Conservation (phyloP, 1,284 basidiomycete species). For the Xerocomus amazonicus region DNA sequence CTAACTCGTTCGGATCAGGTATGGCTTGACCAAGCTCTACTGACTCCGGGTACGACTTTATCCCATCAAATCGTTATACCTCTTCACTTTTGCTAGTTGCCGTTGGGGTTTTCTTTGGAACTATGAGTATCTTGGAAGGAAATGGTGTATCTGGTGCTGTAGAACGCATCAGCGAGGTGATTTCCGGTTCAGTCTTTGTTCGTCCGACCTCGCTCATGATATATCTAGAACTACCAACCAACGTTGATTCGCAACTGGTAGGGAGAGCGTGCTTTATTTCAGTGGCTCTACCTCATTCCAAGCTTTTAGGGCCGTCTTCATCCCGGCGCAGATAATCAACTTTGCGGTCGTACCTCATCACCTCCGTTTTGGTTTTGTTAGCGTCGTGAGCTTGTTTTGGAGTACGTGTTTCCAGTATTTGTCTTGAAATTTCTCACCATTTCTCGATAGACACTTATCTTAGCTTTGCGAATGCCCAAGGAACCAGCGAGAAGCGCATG, state of each 20-base stretch:
- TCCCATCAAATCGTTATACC: background rate
- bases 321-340: slow-evolving; percentile 80
- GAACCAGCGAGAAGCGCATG: background rate
- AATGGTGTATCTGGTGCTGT: slow-evolving; percentile 53
- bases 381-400: slow-evolving; percentile 84
- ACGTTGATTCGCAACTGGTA: slow-evolving; percentile 75
- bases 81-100: slow-evolving; percentile 41
- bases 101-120: slow-evolving; percentile 70
- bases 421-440: slow-evolving; percentile 11
- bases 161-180: slow-evolving; percentile 53
- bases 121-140: slow-evolving; percentile 72
- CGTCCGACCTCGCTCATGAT: background rate
- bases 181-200: slow-evolving; percentile 14
- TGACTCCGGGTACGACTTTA: slow-evolving; percentile 53
- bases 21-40: slow-evolving; percentile 69
- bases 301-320: slow-evolving; percentile 61
- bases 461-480: slow-evolving; percentile 41
- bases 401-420: slow-evolving; percentile 48
- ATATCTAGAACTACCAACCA: slow-evolving; percentile 55
- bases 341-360: slow-evolving; percentile 78
- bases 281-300: background rate
- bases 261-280: slow-evolving; percentile 10
- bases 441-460: slow-evolving; percentile 43
- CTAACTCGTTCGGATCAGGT: slow-evolving; percentile 42
- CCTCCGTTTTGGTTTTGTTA: slow-evolving; percentile 72